A percentile compares a stretch with the other conserved stretches of the same genome.
phyloP scores from a whole-genome alignment of 148 eudicot species.

The Pharnaceum exiguum region DNA sequence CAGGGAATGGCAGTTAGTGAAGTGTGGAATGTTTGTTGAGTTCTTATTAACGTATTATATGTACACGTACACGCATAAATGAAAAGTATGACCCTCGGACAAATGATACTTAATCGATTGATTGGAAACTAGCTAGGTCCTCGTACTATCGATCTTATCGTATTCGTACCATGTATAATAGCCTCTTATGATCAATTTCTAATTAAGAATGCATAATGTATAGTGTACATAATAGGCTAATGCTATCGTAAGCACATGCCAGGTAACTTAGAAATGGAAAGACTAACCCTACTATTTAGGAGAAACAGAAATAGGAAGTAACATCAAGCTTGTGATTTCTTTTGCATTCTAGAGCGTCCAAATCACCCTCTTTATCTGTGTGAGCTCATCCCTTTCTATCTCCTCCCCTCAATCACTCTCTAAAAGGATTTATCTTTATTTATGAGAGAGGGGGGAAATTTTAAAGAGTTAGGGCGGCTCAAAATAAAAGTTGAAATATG shows the following conservation, averaged over 20 bases:
- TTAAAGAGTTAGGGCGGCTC: no score
- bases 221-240: no score
- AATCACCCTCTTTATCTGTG: conserved; percentile 28
- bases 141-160: no score
- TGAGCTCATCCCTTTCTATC: conserved; percentile 17
- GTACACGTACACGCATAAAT: background rate
- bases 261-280: background rate
- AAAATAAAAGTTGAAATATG: conserved; percentile 19
- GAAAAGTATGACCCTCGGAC: no score
- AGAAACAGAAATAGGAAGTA: background rate
- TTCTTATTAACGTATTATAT: background rate
- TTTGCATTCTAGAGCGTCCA: conserved; percentile 26
- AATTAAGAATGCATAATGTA: background rate
- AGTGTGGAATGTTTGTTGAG: conserved; percentile 19
- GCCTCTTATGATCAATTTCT: no score
- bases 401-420: background rate
- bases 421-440: background rate
- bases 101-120: no score
- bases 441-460: background rate
- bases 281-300: conserved; percentile 11
- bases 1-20: conserved; percentile 10
- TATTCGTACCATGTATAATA: no score
- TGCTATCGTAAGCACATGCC: no score
- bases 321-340: conserved; percentile 16
- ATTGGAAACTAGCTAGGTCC: no score